Evolutionary conservation across 108 stramenopile species (phyloP), one percentile per base, ranked within the genome.

Genomic region (Nitzschia sp.): DNA sequence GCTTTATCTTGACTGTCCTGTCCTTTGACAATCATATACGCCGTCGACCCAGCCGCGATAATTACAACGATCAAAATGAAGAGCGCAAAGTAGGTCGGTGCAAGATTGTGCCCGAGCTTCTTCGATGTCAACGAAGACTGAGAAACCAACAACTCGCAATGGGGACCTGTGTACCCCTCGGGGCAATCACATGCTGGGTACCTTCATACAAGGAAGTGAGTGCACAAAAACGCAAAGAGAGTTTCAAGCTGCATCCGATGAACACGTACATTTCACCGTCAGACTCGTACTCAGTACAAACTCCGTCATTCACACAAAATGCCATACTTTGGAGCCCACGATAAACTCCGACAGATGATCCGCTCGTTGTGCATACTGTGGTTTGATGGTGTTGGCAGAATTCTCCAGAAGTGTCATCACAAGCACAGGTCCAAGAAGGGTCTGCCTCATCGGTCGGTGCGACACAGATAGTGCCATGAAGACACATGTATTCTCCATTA

Each of bases 391-490:
- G 68, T 41, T 69, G 68, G 37, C 68, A 69, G 20, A 39, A 14
- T 6, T 37, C 43, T 10, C 64, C 51, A 10, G 43, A 19, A 6
- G 17, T 56, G 38, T 67, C 67, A 9, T 58, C 57, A 63, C 82
- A 83, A 24, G 76, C 75, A 69, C 82, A 83, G n/a, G 57, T 69
- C 48, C 44, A 70, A 6, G 38, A 24, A 14, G 44, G 46, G n/a
- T 57, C 39, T 3, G 6, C 12, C 7, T 57, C 68, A 46, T 64
- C 63, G 5, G 54, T 48, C 9, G 53, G 41, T 10, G 39, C 14
- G 24, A 72, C 57, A 51, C 83, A 84, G 8, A 37, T 65, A 8
- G 78, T 59, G 8, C 83, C 83, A 64, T 84, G 67, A 7, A 80
- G 24, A 58, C 83, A 84, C 21, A 77, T 53, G 38, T 67, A 59